Evolutionary conservation across 2,329 filamentous ascomycete genomes (phyloP), one percentile per base, ranked within the genome.

Genomic region (Clarireedia paspali): DNA sequence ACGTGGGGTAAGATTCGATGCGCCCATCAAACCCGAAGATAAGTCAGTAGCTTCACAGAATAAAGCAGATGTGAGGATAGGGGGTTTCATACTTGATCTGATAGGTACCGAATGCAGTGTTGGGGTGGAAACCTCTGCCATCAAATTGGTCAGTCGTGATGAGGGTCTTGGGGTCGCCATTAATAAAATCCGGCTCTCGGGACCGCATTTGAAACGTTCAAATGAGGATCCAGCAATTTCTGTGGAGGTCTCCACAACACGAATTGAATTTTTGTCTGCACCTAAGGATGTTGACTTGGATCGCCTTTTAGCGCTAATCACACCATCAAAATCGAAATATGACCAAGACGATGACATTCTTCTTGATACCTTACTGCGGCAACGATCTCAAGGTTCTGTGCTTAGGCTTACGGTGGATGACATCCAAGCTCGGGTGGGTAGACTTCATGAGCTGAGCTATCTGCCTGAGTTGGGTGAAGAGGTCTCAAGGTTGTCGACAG

Each of bases 301-400:
- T 65, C 82, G 85, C 36, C 77, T 99, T 1, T 74, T 99, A 0
- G 86, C 88, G 52, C 78, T 99, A 51, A 88, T 99, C 55, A 95
- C 88, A 6, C 95, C 94, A 0, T 96, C 91, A 0, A 94, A 91
- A 61, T 84, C 94, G 69, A 90, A 91, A 60, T 96, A 85, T 61
- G 86, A 92, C 59, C 83, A 85, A 47, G 88, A 95, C 58, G 90
- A 96, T 64, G 92, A 97, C 65, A 95, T 99, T 58, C 85, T 99
- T 77, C 82, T 99, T 23, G 92, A 97, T 64, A 96, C 90, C 0
- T 77, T 99, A 0, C 74, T 97, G 14, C 81, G 89, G 23, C 94
- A 99, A 70, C 79, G 94, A 58, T 81, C 86, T 53, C 92, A 96
- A 70, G 94, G 92, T 0, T 85, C 88, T 9, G 86, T 97, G 6